These are phyloP conservation scores for Exophiala dermatitidis DNA, from an alignment of 2,329 filamentous ascomycete genomes.

Conservation along the genomic window DNA sequence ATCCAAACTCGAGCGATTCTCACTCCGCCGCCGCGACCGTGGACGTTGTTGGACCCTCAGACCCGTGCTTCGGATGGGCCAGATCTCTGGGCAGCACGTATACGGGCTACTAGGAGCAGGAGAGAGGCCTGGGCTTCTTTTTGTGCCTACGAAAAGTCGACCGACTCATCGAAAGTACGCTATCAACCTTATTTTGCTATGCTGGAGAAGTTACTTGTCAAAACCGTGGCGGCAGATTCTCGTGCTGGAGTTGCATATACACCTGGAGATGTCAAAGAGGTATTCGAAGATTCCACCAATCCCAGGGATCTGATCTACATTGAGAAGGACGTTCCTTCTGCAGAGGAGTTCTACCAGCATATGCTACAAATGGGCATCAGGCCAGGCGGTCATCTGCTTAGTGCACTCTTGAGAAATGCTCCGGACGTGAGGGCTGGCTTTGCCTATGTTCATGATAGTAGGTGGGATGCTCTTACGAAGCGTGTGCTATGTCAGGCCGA, in stretches of 20 bases:
- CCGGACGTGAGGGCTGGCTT: slow-evolving; percentile 37
- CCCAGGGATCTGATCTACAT: slow-evolving; percentile 53
- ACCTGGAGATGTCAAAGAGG: slow-evolving; percentile 52
- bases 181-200: slow-evolving; percentile 45
- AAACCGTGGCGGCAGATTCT: slow-evolving; percentile 28
- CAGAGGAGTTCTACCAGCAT: slow-evolving; percentile 45
- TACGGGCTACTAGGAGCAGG: slow-evolving; percentile 53
- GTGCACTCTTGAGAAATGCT: slow-evolving; percentile 44
- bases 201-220: slow-evolving; percentile 48
- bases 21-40: slow-evolving; percentile 16
- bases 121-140: slow-evolving; percentile 61
- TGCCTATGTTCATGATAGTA: slow-evolving; percentile 36
- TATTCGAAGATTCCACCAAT: slow-evolving; percentile 49
- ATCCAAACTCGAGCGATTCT: slow-evolving; percentile 51
- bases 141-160: slow-evolving; percentile 46
- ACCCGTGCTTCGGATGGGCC: slow-evolving; percentile 23
- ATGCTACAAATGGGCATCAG: slow-evolving; percentile 43
- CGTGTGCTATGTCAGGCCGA: slow-evolving; percentile 14
- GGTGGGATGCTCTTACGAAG: slow-evolving; percentile 31
- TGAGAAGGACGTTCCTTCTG: slow-evolving; percentile 45
- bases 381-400: slow-evolving; percentile 40
- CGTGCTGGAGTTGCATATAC: slow-evolving; percentile 5
- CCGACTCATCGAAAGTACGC: slow-evolving; percentile 29
- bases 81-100: slow-evolving; percentile 50
- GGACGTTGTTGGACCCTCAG: slow-evolving; percentile 22